Conservation (phyloP, 106 monocot species). For the Phalaenopsis aphrodite region DNA sequence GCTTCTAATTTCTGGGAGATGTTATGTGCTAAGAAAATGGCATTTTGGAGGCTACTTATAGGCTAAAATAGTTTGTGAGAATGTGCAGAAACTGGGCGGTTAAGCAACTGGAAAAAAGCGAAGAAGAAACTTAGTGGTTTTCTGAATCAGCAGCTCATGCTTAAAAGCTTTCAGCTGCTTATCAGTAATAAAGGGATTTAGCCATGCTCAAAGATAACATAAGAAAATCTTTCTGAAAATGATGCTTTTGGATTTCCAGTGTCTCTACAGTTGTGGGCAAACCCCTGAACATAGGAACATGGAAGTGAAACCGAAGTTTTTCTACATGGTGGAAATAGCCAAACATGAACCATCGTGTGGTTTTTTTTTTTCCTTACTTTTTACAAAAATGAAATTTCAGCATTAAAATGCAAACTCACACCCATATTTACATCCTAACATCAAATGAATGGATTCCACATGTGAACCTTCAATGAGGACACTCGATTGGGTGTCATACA, state of each 20-base stretch:
- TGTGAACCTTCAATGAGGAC: too few species aligned
- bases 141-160: constrained; percentile 16
- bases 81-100: constrained; percentile 5
- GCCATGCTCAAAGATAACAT: neutral
- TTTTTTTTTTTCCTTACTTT: neutral
- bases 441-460: too few species aligned
- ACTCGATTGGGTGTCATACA: too few species aligned
- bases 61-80: neutral
- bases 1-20: constrained; percentile 2
- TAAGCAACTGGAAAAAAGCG: constrained; percentile 1
- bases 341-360: neutral
- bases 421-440: too few species aligned
- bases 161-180: constrained; percentile 23
- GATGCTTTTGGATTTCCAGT: neutral
- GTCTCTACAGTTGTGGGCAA: neutral
- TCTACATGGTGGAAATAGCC: neutral
- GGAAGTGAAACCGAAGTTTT: neutral
- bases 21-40: neutral
- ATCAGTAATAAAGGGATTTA: constrained; percentile 5
- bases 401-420: too few species aligned
- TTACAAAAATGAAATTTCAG: neutral
- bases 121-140: constrained; percentile 6
- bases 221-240: neutral
- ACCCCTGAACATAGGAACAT: constrained; percentile 8
- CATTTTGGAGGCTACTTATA: constrained; percentile 13